phyloP scores from a whole-genome alignment of 1,284 basidiomycete species.

The Lignosus rhinocerotis region DNA sequence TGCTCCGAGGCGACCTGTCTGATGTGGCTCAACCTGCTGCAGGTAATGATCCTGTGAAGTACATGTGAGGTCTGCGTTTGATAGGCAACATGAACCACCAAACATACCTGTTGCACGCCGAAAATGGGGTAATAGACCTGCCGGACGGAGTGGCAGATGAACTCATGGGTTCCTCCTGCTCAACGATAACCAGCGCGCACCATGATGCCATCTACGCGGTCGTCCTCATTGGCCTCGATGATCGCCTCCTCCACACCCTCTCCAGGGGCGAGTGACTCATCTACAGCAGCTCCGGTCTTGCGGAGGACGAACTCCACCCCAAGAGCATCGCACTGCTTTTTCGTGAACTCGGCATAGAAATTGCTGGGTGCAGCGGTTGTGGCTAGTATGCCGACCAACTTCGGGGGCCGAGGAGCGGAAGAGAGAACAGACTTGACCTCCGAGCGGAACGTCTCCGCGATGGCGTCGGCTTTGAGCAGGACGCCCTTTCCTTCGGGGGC shows the following conservation, averaged over 20 bases:
- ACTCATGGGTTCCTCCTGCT: slow-evolving; percentile 4
- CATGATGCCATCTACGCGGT: slow-evolving; percentile 92
- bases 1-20: background rate
- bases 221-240: slow-evolving; percentile 91
- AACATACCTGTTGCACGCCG: slow-evolving; percentile 76
- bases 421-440: slow-evolving; percentile 60
- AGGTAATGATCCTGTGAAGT: slow-evolving; percentile 86
- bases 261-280: slow-evolving; percentile 48
- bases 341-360: slow-evolving; percentile 93
- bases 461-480: slow-evolving; percentile 72
- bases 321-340: slow-evolving; percentile 86
- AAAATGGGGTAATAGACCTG: slow-evolving; percentile 95
- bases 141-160: background rate
- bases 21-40: slow-evolving; percentile 65
- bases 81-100: background rate
- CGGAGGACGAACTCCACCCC: slow-evolving; percentile 87
- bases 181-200: slow-evolving; percentile 43
- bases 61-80: slow-evolving; percentile 2
- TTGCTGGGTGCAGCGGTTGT: slow-evolving; percentile 86
- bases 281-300: slow-evolving; percentile 66
- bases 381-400: slow-evolving; percentile 90
- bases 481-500: slow-evolving; percentile 58
- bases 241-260: slow-evolving; percentile 93
- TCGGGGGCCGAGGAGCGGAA: slow-evolving; percentile 51
- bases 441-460: slow-evolving; percentile 66